phyloP scores from a whole-genome alignment of 495 filamentous ascomycete species.

The Thermochaetoides thermophila region DNA sequence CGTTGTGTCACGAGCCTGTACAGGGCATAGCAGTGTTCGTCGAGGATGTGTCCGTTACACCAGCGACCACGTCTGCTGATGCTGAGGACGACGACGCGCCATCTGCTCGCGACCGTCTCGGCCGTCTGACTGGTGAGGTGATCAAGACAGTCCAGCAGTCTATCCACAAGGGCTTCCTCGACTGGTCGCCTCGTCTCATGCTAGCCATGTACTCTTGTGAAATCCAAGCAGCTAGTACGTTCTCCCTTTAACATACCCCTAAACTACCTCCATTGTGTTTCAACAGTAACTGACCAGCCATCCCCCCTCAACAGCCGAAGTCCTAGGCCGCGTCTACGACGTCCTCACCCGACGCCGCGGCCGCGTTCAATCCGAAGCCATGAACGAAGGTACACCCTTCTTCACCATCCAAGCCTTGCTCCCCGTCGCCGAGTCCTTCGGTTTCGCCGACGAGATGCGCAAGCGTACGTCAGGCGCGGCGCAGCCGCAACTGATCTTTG shows the following conservation, averaged over 20 bases:
- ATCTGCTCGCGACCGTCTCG: constrained; percentile 50
- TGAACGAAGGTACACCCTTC: constrained; percentile 93
- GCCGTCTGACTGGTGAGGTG: constrained; percentile 75
- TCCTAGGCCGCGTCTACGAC: constrained; percentile 85
- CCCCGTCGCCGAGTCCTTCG: constrained; percentile 88
- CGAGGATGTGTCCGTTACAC: constrained; percentile 53
- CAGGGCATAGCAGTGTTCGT: constrained; percentile 88
- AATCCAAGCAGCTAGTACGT: constrained; percentile 84
- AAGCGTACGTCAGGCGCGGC: constrained; percentile 86
- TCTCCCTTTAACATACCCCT: constrained; percentile 2
- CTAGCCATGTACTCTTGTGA: constrained; percentile 98
- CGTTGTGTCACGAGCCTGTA: constrained; percentile 84
- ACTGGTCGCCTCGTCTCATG: constrained; percentile 87
- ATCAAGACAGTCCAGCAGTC: constrained; percentile 75
- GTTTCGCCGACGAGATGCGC: constrained; percentile 88
- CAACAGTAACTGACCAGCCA: constrained; percentile 1
- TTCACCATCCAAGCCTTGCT: constrained; percentile 79
- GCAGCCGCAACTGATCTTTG: constrained; percentile 82
- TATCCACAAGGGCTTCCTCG: constrained; percentile 78
- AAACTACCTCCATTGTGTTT: background rate
- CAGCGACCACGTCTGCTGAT: constrained; percentile 20
- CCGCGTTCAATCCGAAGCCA: constrained; percentile 70
- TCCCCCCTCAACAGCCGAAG: constrained; percentile 48
- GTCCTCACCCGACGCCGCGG: constrained; percentile 86
- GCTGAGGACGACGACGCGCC: constrained; percentile 38